Base-by-base conservation (phyloP, 202 grass and related monocot species). In the Elaeis oleifera region DNA sequence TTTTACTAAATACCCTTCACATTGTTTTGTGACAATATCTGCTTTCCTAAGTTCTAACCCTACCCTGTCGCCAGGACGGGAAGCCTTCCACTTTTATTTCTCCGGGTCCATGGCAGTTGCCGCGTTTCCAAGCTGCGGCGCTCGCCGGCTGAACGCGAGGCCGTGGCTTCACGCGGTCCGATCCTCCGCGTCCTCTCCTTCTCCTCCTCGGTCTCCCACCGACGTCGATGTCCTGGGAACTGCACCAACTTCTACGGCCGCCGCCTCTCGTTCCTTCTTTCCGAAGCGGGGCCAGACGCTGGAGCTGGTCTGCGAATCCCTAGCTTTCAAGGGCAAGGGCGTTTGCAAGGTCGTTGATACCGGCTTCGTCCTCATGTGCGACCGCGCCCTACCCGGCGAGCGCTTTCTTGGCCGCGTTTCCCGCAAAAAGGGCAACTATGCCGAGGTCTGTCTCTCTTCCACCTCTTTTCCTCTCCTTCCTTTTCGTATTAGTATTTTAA, bases 311-410 rank as follows among this genome's bases (percentile, higher is more conserved):
- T 99, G 95, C 77, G 88, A 94, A 78, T 73, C 75, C n/a, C 72
- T 99, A 16, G 83, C 82, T 1, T 99, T 89, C 78, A 94, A 99
- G 69, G 95, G 85, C 0, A 90, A 99, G 69, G 88, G 95, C 39
- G 78, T 99, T 3, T 99, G 95, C 78, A 99, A 76, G 67, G 88
- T 67, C 50, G 62, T 49, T 6, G 82, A 78, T 21, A 89, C 95
- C 25, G 72, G 31, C 29, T 94, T 90, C 76, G 95, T 90, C 51
- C 71, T 99, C 16, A 87, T 90, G n/a, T 99, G 89, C 52, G 95
- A 99, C 53, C 85, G 89, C 17, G 88, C 88, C n/a, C 84, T 94
- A 56, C 94, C 94, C 11, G 94, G 94, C 50, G 88, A 99, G 83
- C 83, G 85, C 64, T 78, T 99, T 49, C 15, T 94, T 7, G 94